A percentile compares a stretch with the other conserved stretches of the same genome.
Conservation (phyloP, 1,284 basidiomycete genomes). For the Ceratobasidium sp. region DNA sequence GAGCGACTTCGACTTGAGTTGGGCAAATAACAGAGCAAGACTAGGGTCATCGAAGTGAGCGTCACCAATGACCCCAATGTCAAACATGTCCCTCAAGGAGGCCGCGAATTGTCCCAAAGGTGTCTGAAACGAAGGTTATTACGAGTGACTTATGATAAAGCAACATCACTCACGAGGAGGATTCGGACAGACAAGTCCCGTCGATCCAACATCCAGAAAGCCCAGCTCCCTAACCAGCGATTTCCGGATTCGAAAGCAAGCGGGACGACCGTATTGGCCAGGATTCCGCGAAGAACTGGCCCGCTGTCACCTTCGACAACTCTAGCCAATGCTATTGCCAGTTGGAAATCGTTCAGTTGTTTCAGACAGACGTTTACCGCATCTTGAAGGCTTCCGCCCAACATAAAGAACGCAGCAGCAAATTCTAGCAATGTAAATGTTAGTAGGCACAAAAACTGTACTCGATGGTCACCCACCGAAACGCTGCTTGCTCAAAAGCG, state of each 20-base stretch:
- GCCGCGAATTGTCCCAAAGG: slow-evolving; percentile 77
- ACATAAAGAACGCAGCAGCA: slow-evolving; percentile 96
- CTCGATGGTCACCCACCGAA: slow-evolving; percentile 69
- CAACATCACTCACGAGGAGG: slow-evolving; percentile 68
- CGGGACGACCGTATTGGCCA: slow-evolving; percentile 82
- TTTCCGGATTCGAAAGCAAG: slow-evolving; percentile 87
- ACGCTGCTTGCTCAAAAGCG: slow-evolving; percentile 89
- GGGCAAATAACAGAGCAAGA: slow-evolving; percentile 88
- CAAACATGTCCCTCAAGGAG: slow-evolving; percentile 53
- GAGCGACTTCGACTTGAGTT: slow-evolving; percentile 86
- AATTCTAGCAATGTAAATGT: slow-evolving; percentile 69
- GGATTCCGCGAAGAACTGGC: slow-evolving; percentile 75
- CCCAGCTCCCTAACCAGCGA: slow-evolving; percentile 97
- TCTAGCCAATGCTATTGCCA: slow-evolving; percentile 88
- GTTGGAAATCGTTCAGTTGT: slow-evolving; percentile 88
- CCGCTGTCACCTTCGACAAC: slow-evolving; percentile 86
- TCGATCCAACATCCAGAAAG: slow-evolving; percentile 89
- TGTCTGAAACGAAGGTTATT: slow-evolving; percentile 62
- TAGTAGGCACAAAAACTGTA: slow-evolving; percentile 17
- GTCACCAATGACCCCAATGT: slow-evolving; percentile 75
- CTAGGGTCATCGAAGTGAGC: slow-evolving; percentile 92
- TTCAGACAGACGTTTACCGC: slow-evolving; percentile 92
- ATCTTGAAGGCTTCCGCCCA: slow-evolving; percentile 89
- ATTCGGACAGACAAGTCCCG: slow-evolving; percentile 88
- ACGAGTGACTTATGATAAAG: slow-evolving; percentile 24